These are phyloP conservation scores for Schwanniomyces polymorphus DNA, from an alignment of 805 yeast genomes.

Conservation along the genomic window DNA sequence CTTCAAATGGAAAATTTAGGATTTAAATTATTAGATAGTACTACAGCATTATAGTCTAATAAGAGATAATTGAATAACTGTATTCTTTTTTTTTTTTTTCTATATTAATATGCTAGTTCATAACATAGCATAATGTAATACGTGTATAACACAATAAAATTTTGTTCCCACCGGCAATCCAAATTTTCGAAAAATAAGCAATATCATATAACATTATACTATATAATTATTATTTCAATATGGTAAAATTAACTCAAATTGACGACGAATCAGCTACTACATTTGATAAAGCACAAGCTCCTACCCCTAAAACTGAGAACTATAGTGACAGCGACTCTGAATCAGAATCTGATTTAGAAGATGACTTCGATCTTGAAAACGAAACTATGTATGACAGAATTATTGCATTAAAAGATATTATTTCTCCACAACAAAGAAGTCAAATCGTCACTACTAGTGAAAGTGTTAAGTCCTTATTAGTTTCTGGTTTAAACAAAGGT, in stretches of 20 bases:
- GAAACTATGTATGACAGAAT: constrained; percentile 88
- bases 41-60: constrained; percentile 1
- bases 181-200: background rate
- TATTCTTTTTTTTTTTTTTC: too few relatives aligned
- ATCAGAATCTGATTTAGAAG: constrained; percentile 56
- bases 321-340: constrained; percentile 31
- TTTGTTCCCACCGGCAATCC: constrained; percentile 1
- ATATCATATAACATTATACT: background rate
- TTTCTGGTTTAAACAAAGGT: constrained; percentile 52
- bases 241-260: constrained; percentile 78
- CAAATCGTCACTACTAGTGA: constrained; percentile 36
- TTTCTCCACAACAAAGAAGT: constrained; percentile 83
- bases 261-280: constrained; percentile 52
- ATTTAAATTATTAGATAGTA: constrained; percentile 35
- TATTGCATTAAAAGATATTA: constrained; percentile 85
- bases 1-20: constrained; percentile 56
- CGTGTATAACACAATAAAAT: constrained; percentile 4
- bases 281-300: constrained; percentile 25
- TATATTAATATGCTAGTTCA: background rate
- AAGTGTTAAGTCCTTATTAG: constrained; percentile 26
- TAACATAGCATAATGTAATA: background rate
- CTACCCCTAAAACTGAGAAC: constrained; percentile 23
- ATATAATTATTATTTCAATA: constrained; percentile 19
- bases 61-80: background rate
- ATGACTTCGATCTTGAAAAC: constrained; percentile 71